Percentiles rank a stretch among this genome's conserved stretches.
Conservation (phyloP, 2,329 filamentous ascomycete species). For the Chalaropsis ovoidea region DNA sequence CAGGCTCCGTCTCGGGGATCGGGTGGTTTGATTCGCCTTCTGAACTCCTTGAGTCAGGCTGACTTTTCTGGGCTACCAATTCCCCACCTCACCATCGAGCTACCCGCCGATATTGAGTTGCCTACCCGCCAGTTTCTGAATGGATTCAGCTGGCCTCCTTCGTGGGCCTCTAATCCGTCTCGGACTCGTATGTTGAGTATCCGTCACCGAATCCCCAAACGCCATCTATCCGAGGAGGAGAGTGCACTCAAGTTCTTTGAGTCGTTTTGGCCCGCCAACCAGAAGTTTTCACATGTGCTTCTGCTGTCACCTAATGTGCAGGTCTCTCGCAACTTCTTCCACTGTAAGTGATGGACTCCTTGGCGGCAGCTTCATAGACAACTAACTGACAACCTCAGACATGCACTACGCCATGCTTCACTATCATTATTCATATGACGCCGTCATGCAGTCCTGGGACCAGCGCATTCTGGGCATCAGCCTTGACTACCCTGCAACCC, state of each 20-base stretch:
- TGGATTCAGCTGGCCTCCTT: conserved; percentile 57
- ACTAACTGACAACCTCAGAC: conserved; percentile 36
- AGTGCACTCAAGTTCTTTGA: conserved; percentile 69
- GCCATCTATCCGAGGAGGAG: conserved; percentile 54
- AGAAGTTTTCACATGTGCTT: conserved; percentile 62
- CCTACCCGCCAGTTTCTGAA: conserved; percentile 54
- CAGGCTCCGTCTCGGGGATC: conserved; percentile 62
- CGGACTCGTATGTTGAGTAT: conserved; percentile 53
- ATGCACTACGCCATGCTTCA: conserved; percentile 68
- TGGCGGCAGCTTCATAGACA: neutral
- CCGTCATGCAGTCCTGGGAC: conserved; percentile 38
- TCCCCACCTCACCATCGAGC: conserved; percentile 73
- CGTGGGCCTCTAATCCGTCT: conserved; percentile 32
- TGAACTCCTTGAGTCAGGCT: conserved; percentile 63
- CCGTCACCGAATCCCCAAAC: conserved; percentile 59
- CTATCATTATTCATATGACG: conserved; percentile 57
- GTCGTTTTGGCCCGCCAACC: conserved; percentile 69
- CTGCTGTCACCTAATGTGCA: conserved; percentile 73
- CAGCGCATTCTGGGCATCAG: conserved; percentile 64
- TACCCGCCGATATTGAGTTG: conserved; percentile 60
- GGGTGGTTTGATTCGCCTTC: conserved; percentile 63
- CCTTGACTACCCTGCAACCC: conserved; percentile 58
- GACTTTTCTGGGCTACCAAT: conserved; percentile 61
- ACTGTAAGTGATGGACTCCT: conserved; percentile 45
- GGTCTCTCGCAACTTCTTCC: conserved; percentile 69